Conservation (phyloP, 768 basidiomycete species). For the Sutorius australiensis region DNA sequence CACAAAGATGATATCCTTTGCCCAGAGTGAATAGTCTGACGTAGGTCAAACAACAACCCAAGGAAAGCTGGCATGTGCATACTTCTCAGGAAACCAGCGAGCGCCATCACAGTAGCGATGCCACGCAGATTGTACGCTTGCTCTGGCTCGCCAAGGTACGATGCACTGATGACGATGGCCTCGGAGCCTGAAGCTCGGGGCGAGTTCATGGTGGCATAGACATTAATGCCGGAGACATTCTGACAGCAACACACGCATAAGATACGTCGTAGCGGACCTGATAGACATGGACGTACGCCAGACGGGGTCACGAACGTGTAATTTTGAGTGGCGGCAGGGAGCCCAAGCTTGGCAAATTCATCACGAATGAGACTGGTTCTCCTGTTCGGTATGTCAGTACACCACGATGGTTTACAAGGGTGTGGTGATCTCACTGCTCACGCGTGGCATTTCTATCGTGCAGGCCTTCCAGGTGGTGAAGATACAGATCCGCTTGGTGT, state of each 20-base stretch:
- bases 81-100: constrained; percentile 88
- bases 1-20: constrained; percentile 89
- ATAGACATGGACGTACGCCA: constrained; percentile 37
- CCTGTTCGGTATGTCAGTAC: constrained; percentile 37
- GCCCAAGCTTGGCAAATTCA: constrained; percentile 73
- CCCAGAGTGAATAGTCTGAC: constrained; percentile 85
- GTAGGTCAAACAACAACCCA: constrained; percentile 1
- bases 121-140: constrained; percentile 78
- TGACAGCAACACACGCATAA: constrained; percentile 27
- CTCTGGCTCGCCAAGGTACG: constrained; percentile 71
- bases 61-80: constrained; percentile 15
- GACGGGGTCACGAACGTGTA: constrained; percentile 56
- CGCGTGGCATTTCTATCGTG: constrained; percentile 62
- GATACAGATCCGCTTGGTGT: constrained; percentile 76
- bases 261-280: not conserved
- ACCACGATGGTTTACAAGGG: not conserved
- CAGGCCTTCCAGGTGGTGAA: constrained; percentile 63
- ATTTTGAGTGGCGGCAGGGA: constrained; percentile 63
- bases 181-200: constrained; percentile 93
- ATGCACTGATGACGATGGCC: constrained; percentile 87
- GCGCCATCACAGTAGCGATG: constrained; percentile 74
- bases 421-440: constrained; percentile 54
- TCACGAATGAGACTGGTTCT: constrained; percentile 56
- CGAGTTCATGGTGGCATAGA: constrained; percentile 76
- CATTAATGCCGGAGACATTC: constrained; percentile 66